Base-by-base conservation (phyloP, 768 basidiomycete genomes). In the Boletus insuetus region DNA sequence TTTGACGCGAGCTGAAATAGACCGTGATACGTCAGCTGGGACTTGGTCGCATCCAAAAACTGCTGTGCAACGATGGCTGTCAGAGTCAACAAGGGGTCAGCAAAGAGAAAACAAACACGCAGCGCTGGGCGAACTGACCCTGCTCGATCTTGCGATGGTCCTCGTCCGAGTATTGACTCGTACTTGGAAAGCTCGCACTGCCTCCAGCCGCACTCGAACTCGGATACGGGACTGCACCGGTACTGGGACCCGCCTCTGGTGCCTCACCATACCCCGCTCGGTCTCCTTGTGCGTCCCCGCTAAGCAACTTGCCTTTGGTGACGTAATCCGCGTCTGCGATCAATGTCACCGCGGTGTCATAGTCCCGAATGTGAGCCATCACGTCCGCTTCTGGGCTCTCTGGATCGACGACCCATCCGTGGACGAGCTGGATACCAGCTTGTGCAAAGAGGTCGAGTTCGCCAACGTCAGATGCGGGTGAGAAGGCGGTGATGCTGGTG, bases 11-110 rank as follows among this genome's bases (percentile, higher is more conserved):
- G 83, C 35, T 85, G 81, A 69, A 94, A 94, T 34, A 95, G 79
- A 0, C 94, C 94, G 51, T 91, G 80, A 64, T 95, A 95, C 0
- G 93, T 95, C 52, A 96, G 70, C 64, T 97, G 94, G 3, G 91
- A 91, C 56, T 82, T 79, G 0, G 89, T 86, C 17, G 72, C 72
- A 50, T 89, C 80, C 46, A 97, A 75, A 70, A 90, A 92, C 12
- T 77, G 73, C 12, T 83, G 84, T 31, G 91, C 78, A 37, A 79
- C 71, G 55, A 89, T 74, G 0, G 92, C 91, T 94, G 47, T 1
- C 26, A 32, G 11, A 20, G 26, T 6, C 2, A 10, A 37, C 6
- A 3, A n/a, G 24, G 6, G 12, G 8, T 29, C 29, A 39, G 24
- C 26, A 26, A 6, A 1, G 26, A 26, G 26, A 29, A 29, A 29